Conservation (phyloP, 1,284 basidiomycete genomes). For the Rhizoctonia solani region DNA sequence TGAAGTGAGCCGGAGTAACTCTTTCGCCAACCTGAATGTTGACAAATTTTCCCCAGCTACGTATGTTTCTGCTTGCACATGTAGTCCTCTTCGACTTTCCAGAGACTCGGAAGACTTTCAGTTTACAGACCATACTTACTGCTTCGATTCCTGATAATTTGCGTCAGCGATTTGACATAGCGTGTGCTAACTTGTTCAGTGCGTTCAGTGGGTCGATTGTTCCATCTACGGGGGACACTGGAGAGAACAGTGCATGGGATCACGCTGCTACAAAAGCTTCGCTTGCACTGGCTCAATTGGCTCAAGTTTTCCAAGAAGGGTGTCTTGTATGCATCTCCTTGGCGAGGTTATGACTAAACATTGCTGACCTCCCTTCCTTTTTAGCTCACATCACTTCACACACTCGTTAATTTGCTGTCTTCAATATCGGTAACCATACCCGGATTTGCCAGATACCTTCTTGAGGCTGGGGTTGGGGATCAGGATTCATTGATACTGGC, state of each 20-base stretch:
- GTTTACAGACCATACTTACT: conserved; percentile 6
- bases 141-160: not conserved
- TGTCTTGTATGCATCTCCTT: not conserved
- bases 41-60: not conserved
- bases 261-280: conserved; percentile 5
- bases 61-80: conserved; percentile 27
- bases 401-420: not conserved
- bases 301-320: conserved; percentile 13
- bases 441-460: not conserved
- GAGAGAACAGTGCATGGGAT: not conserved
- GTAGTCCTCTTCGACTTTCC: conserved; percentile 13
- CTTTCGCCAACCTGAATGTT: not conserved
- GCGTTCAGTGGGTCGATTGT: conserved; percentile 3
- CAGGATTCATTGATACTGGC: not conserved
- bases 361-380: not conserved
- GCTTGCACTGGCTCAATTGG: conserved; percentile 11
- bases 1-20: not conserved
- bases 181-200: conserved; percentile 9
- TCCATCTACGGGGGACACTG: not conserved
- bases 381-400: not conserved
- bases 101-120: conserved; percentile 18
- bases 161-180: conserved; percentile 2
- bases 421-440: not conserved
- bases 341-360: not conserved
- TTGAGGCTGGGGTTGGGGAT: conserved; percentile 2